These are phyloP conservation scores for Citeromyces matritensis DNA, from an alignment of 805 yeast species.

Conservation along the genomic window DNA sequence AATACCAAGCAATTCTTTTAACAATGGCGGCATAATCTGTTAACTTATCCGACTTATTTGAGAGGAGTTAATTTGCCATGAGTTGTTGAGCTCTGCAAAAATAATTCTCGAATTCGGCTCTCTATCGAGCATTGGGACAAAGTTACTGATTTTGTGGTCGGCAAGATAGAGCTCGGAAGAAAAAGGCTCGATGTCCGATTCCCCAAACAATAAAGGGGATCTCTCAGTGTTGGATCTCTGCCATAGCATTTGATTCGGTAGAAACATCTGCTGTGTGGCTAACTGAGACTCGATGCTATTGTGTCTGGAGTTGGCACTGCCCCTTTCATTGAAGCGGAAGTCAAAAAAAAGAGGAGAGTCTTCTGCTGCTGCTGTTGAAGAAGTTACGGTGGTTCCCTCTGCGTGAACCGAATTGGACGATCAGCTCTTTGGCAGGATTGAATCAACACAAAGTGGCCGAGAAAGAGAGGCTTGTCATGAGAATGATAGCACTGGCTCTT, in stretches of 20 bases:
- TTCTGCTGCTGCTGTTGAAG: conserved; percentile 26
- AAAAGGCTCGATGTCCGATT: conserved; percentile 11
- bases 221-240: conserved; percentile 5
- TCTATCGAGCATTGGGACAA: conserved; percentile 17
- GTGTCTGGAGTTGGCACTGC: conserved; percentile 10
- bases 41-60: too few relatives aligned
- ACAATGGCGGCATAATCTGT: too few relatives aligned
- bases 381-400: conserved; percentile 2
- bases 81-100: conserved; percentile 4
- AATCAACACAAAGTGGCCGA: conserved; percentile 25
- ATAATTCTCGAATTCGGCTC: conserved; percentile 18
- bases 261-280: conserved; percentile 4
- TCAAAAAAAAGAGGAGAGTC: conserved; percentile 63
- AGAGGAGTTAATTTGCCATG: too few relatives aligned
- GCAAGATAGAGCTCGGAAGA: conserved; percentile 8
- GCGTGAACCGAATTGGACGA: background rate
- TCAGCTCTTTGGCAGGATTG: background rate
- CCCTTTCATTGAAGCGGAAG: conserved; percentile 23
- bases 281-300: conserved; percentile 15
- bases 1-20: too few relatives aligned
- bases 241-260: conserved; percentile 2
- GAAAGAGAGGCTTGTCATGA: conserved; percentile 51
- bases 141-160: conserved; percentile 10
- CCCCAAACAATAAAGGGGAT: conserved; percentile 10
- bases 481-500: conserved; percentile 55